A percentile compares a stretch with the other conserved stretches of the same genome.
These are phyloP conservation scores for Suhomyces sp. DNA, from an alignment of 805 yeast genomes.

Conservation along the genomic window DNA sequence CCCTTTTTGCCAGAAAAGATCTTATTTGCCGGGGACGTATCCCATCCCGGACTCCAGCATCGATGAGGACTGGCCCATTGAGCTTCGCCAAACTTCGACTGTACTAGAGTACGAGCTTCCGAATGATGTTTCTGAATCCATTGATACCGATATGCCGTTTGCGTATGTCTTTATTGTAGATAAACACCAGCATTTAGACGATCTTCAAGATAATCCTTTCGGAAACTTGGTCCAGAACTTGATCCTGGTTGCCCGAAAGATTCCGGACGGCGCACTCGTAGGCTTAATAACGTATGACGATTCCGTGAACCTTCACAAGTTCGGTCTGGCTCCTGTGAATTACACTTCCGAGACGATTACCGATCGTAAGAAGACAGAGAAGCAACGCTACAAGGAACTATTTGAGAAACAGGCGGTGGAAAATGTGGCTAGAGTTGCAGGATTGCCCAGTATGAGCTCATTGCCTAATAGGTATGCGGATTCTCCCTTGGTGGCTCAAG, in stretches of 20 bases:
- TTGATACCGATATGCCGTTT: slow-evolving; percentile 7
- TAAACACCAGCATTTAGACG: slow-evolving; percentile 27
- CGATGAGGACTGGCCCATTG: slow-evolving; percentile 25
- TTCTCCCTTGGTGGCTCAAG: slow-evolving; percentile 9
- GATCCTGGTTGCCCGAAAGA: slow-evolving; percentile 10
- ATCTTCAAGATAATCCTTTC: slow-evolving; percentile 15
- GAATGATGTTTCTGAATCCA: slow-evolving; percentile 17
- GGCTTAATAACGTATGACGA: slow-evolving; percentile 30
- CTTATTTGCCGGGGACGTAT: slow-evolving; percentile 20
- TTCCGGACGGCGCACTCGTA: slow-evolving; percentile 18
- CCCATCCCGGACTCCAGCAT: slow-evolving; percentile 13
- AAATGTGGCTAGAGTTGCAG: background rate
- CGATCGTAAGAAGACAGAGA: background rate
- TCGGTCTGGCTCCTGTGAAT: background rate
- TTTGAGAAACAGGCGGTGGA: slow-evolving; percentile 3
- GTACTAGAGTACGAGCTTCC: slow-evolving; percentile 34
- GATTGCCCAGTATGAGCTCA: background rate
- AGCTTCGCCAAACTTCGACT: slow-evolving; percentile 22
- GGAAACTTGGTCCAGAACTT: slow-evolving; percentile 12
- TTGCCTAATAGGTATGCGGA: slow-evolving; percentile 9
- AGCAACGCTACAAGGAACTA: slow-evolving; percentile 1
- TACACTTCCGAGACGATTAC: background rate
- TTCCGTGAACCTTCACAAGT: slow-evolving; percentile 21
- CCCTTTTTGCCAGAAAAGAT: slow-evolving; percentile 30
- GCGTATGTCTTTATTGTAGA: slow-evolving; percentile 28